Evolutionary conservation across 1,284 basidiomycete species (phyloP), one percentile per base, ranked within the genome.

Genomic region (Exobasidium cylindrosporum): DNA sequence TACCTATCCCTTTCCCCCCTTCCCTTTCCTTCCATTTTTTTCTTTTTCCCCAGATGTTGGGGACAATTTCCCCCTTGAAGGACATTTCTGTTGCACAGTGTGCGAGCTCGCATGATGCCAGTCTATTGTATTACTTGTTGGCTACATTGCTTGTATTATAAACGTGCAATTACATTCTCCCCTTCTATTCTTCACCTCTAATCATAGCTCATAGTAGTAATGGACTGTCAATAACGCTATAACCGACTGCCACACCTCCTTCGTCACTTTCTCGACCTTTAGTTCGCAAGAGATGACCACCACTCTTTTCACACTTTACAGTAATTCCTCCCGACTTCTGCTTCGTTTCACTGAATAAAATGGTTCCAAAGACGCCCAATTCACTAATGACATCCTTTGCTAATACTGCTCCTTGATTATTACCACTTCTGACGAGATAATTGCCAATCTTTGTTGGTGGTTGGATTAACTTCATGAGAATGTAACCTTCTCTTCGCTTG

Each of bases 201-300:
- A 11, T 10, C 10, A 10, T 43, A 43, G n/a, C 46, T 21, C 68
- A 81, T 40, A 92, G 85, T 50, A 95, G 82, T 11, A 92, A 78
- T 31, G 91, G 78, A 0, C 89, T 90, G 77, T 95, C 92, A 60
- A 95, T 81, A 1, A 94, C 92, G 4, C 87, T 90, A 81, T 89
- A 91, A 30, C 95, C 93, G 58, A 91, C 90, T 0, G 92, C 92
- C 4, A 97, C 90, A 3, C 94, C 93, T 10, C 93, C 93, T 78
- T 98, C 95, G 76, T 97, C 89, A 65, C 88, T 92, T 63, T 94
- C 91, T 74, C 88, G 89, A 1, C 89, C 91, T 77, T 97, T 98
- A 2, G 95, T 97, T 72, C 95, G 83, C 47, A 97, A 84, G 69
- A 98, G 78, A 85, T 91, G 95, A 13, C 94, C 95, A 0, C 85